These are phyloP conservation scores for Ormosia semicastrata DNA, from an alignment of 306 rosid species.

Conservation along the genomic window DNA sequence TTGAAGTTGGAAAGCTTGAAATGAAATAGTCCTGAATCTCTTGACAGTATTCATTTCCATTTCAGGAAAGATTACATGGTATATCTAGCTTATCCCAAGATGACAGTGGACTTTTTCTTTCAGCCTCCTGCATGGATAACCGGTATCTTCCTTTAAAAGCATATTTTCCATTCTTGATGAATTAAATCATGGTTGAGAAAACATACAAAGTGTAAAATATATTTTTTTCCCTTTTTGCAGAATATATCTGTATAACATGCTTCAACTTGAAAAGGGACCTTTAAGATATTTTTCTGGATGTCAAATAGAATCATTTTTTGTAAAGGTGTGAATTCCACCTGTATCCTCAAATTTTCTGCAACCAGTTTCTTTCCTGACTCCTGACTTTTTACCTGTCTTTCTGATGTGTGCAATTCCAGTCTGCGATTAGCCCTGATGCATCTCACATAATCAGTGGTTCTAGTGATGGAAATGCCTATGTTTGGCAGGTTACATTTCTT, in stretches of 20 bases:
- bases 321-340: slow-evolving; percentile 56
- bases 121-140: slow-evolving; percentile 95
- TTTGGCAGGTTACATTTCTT: slow-evolving; percentile 75
- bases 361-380: not conserved
- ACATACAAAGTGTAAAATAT: not conserved
- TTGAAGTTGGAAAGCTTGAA: slow-evolving; percentile 4
- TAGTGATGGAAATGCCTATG: slow-evolving; percentile 73
- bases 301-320: slow-evolving; percentile 79
- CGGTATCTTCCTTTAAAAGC: slow-evolving; percentile 47
- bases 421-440: slow-evolving; percentile 89
- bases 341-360: not conserved
- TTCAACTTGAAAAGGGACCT: slow-evolving; percentile 92
- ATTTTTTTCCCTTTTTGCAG: slow-evolving; percentile 40
- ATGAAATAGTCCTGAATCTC: not conserved
- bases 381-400: slow-evolving; percentile 6
- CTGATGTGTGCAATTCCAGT: slow-evolving; percentile 50
- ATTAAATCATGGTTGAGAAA: not conserved
- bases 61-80: slow-evolving; percentile 86
- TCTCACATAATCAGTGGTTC: slow-evolving; percentile 81
- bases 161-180: not conserved
- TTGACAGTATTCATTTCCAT: slow-evolving; percentile 17
- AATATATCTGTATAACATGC: slow-evolving; percentile 67
- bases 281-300: slow-evolving; percentile 69
- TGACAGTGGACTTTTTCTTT: slow-evolving; percentile 67
- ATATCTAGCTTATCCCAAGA: slow-evolving; percentile 97